Percentiles rank a stretch among this genome's conserved stretches.
phyloP scores from a whole-genome alignment of 495 filamentous ascomycete species.

The Entonaema liquescens region DNA sequence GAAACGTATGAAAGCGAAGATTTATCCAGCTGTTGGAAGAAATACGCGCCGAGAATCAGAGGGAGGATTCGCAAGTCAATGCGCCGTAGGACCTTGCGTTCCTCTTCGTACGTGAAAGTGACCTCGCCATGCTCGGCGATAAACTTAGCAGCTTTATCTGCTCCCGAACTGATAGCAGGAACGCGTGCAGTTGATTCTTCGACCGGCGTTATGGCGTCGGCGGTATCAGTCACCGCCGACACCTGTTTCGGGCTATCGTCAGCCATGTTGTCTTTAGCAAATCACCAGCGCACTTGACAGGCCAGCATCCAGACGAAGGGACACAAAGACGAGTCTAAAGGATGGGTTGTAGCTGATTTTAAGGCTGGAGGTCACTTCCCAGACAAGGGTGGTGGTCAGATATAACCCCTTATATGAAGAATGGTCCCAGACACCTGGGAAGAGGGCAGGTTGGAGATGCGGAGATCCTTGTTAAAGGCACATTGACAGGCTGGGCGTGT shows the following conservation, averaged over 20 bases:
- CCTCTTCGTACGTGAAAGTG: constrained; percentile 51
- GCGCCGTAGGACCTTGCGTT: constrained; percentile 49
- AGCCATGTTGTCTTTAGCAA: constrained; percentile 23
- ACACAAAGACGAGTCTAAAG: background rate
- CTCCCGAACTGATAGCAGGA: constrained; percentile 29
- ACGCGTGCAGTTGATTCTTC: constrained; percentile 34
- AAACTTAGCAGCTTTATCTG: constrained; percentile 54
- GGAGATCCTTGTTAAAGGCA: constrained; percentile 34
- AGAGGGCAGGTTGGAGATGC: constrained; percentile 29
- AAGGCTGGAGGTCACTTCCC: constrained; percentile 4
- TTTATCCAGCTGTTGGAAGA: constrained; percentile 65
- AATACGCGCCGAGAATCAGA: constrained; percentile 61
- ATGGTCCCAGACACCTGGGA: constrained; percentile 34
- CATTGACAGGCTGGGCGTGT: constrained; percentile 21
- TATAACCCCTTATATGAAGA: constrained; percentile 25
- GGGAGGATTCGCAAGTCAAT: constrained; percentile 60
- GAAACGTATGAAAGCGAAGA: constrained; percentile 60
- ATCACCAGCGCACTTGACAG: background rate
- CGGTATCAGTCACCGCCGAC: constrained; percentile 23
- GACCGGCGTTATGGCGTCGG: constrained; percentile 42
- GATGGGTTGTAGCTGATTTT: background rate
- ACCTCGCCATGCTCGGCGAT: constrained; percentile 51
- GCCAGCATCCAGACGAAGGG: background rate
- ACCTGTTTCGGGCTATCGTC: constrained; percentile 15
- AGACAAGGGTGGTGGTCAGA: constrained; percentile 2